A percentile compares a stretch with the other conserved stretches of the same genome.
phyloP scores from a whole-genome alignment of 2,329 filamentous ascomycete genomes.

The Aspergillus spinulosporus region DNA sequence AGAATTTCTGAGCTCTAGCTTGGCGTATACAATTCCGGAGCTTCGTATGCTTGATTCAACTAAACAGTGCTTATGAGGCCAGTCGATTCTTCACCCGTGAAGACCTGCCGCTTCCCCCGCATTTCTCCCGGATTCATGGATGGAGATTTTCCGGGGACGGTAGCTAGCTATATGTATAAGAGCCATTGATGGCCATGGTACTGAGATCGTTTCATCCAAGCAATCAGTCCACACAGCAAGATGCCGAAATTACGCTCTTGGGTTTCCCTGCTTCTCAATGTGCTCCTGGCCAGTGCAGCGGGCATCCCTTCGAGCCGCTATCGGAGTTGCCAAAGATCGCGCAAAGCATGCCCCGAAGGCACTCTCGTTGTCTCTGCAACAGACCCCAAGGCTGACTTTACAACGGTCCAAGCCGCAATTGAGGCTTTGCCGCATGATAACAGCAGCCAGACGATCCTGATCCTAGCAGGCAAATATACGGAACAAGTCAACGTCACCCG shows the following conservation, averaged over 20 bases:
- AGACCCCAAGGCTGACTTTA: conserved; percentile 28
- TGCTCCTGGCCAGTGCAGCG: conserved; percentile 10
- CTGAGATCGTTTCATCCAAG: background rate
- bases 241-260: conserved; percentile 12
- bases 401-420: conserved; percentile 51
- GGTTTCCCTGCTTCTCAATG: conserved; percentile 16
- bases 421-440: conserved; percentile 49
- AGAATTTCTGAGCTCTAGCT: background rate
- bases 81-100: background rate
- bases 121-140: conserved; percentile 13
- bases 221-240: background rate
- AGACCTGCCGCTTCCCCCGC: conserved; percentile 8
- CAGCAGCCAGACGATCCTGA: conserved; percentile 56
- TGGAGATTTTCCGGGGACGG: conserved; percentile 14
- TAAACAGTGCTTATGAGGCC: conserved; percentile 8
- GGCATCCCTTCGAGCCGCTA: conserved; percentile 17
- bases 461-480: conserved; percentile 60
- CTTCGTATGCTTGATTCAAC: conserved; percentile 14
- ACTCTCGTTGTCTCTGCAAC: conserved; percentile 32
- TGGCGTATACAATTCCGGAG: background rate
- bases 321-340: conserved; percentile 28
- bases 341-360: conserved; percentile 28
- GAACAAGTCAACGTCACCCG: conserved; percentile 68
- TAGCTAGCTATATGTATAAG: conserved; percentile 3
- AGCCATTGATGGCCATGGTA: background rate